Percentiles rank a stretch among this genome's conserved stretches.
These are phyloP conservation scores for Moesziomyces antarcticus DNA, from an alignment of 1,284 basidiomycete genomes.

Conservation along the genomic window DNA sequence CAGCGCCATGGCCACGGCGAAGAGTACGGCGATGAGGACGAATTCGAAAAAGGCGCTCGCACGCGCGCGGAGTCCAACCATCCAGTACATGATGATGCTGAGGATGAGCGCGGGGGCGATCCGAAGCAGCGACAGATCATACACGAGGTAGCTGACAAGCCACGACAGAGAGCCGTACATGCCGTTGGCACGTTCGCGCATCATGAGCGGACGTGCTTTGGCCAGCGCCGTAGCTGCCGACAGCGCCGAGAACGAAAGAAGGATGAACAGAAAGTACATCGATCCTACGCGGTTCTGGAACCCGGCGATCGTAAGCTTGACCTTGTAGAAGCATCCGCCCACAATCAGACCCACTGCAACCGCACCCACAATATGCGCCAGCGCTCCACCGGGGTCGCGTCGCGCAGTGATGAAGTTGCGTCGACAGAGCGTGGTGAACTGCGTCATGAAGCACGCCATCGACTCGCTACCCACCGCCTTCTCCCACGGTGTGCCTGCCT, in stretches of 20 bases:
- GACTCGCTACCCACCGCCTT: slow-evolving; percentile 14
- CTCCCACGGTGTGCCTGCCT: slow-evolving; percentile 31
- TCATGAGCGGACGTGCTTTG: slow-evolving; percentile 48
- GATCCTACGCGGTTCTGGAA: slow-evolving; percentile 60
- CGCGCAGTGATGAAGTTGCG: slow-evolving; percentile 46
- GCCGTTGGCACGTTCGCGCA: slow-evolving; percentile 57
- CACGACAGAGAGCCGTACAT: slow-evolving; percentile 50
- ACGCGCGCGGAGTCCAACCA: slow-evolving; percentile 52
- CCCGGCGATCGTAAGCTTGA: slow-evolving; percentile 53
- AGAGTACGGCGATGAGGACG: slow-evolving; percentile 52
- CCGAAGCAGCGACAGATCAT: slow-evolving; percentile 51
- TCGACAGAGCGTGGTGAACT: slow-evolving; percentile 36
- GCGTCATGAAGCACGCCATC: slow-evolving; percentile 53
- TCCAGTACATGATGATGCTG: slow-evolving; percentile 52
- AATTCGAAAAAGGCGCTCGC: slow-evolving; percentile 56
- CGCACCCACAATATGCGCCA: slow-evolving; percentile 51
- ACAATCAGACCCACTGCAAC: slow-evolving; percentile 49
- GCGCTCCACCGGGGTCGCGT: slow-evolving; percentile 45
- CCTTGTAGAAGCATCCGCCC: slow-evolving; percentile 59
- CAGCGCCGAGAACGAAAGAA: slow-evolving; percentile 47
- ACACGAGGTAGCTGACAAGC: slow-evolving; percentile 49
- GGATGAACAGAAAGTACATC: slow-evolving; percentile 58
- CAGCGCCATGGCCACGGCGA: slow-evolving; percentile 44
- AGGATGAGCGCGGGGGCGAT: slow-evolving; percentile 40
- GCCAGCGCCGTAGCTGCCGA: slow-evolving; percentile 42